Conservation (phyloP, 495 filamentous ascomycete genomes). For the Gamarada debralockiae region DNA sequence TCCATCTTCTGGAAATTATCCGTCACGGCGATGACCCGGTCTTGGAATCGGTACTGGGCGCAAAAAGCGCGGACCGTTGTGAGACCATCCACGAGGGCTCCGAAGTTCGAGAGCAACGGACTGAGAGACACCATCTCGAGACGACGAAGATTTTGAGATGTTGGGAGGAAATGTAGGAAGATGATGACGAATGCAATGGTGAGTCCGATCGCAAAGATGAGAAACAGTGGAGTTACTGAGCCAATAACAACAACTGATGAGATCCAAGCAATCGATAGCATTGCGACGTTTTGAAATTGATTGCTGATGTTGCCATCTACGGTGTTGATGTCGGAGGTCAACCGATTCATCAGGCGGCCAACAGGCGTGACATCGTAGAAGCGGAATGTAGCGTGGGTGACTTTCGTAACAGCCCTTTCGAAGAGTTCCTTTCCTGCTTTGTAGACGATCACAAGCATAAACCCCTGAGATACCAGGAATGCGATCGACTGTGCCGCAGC, state of each 20-base stretch:
- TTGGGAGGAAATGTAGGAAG: conserved; percentile 71
- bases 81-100: conserved; percentile 71
- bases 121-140: conserved; percentile 82
- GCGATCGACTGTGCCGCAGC: conserved; percentile 52
- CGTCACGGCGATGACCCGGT: conserved; percentile 66
- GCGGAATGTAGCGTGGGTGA: conserved; percentile 75
- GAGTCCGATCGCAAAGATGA: conserved; percentile 63
- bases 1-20: conserved; percentile 90
- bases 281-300: conserved; percentile 63
- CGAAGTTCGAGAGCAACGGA: conserved; percentile 82
- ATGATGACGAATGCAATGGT: conserved; percentile 59
- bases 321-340: conserved; percentile 81
- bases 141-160: conserved; percentile 75
- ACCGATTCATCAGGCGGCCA: conserved; percentile 79
- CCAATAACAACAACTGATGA: conserved; percentile 71
- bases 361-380: conserved; percentile 86
- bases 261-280: conserved; percentile 62
- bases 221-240: conserved; percentile 67
- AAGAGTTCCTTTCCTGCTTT: conserved; percentile 71
- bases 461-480: conserved; percentile 47
- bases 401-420: conserved; percentile 58
- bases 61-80: conserved; percentile 76
- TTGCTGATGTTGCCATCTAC: conserved; percentile 73
- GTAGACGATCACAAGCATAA: conserved; percentile 70
- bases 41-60: conserved; percentile 70